Evolutionary conservation across 164 flowering plant species (phyloP), one percentile per base, ranked within the genome.

Genomic region (Saururus chinensis): DNA sequence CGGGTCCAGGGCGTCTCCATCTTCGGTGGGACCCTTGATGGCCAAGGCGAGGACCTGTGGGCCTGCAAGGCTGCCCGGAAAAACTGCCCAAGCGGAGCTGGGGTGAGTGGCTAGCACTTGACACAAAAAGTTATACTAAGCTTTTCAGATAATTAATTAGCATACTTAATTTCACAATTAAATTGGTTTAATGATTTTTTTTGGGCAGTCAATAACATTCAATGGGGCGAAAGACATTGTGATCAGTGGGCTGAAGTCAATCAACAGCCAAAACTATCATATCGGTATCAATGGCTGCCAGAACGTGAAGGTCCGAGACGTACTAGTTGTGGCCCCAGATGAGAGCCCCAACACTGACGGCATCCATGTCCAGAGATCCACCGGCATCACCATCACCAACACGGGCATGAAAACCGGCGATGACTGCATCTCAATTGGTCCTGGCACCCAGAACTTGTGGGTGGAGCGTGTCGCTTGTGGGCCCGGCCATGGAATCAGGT

Each of bases 251-350:
- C 22, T 85, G 51, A 76, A 61, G 1, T 80, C 84, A 7, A 56
- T 72, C 40, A 74, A 83, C 65, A 80, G 85, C 61, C 74, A 80
- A 60, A 26, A 57, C 23, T 64, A 57, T 13, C 88, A 86, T 64
- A 20, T 86, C 1, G 73, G 54, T 0, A 57, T 84, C 51, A 60
- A 72, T 49, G 9, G 65, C 0, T 66, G 83, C 70, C 52, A 55
- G 20, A 83, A 81, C 25, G 64, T 82, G 6, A 58, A 5, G 4
- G 4, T 74, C 35, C 51, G 41, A 21, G 59, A 57, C n/a, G 61
- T 76, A 51, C 69, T 17, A 30, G 40, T 76, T 13, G n/a, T 49
- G 4, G 77, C 80, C 14, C 70, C 80, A 0, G 70, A 59, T 6
- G 30, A 21, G 13, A 74, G 80, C 69, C 76, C 75, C 9, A 77